Conservation (phyloP, 73 alveolate genomes). For the Paraurostyla sp. region DNA sequence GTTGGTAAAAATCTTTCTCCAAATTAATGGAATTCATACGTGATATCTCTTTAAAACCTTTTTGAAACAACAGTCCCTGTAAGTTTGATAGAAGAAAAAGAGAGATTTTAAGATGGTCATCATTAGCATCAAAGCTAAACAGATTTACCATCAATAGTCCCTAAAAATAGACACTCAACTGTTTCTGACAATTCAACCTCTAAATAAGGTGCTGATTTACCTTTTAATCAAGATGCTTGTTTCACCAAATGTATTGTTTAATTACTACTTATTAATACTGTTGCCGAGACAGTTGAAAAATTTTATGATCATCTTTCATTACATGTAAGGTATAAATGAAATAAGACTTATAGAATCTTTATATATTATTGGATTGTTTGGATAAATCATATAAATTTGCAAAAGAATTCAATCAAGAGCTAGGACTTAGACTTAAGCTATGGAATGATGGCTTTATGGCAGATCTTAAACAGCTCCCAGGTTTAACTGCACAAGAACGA, state of each 20-base stretch:
- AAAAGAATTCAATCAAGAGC: slow-evolving; percentile 67
- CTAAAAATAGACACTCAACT: not conserved
- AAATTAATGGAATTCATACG: slow-evolving; percentile 62
- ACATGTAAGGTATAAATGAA: not conserved
- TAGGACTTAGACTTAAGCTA: slow-evolving; percentile 61
- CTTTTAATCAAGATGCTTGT: slow-evolving; percentile 62
- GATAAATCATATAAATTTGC: slow-evolving; percentile 69
- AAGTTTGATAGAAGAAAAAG: slow-evolving; percentile 54
- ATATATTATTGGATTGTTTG: slow-evolving; percentile 42
- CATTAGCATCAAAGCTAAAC: not conserved
- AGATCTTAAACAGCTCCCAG: slow-evolving; percentile 72
- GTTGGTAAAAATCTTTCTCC: slow-evolving; percentile 31
- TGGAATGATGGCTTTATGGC: slow-evolving; percentile 80
- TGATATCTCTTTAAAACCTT: slow-evolving; percentile 23
- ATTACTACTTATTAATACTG: slow-evolving; percentile 59
- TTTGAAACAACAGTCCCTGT: slow-evolving; percentile 61
- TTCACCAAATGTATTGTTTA: slow-evolving; percentile 70
- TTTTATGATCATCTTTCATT: slow-evolving; percentile 39
- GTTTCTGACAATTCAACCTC: slow-evolving; percentile 12
- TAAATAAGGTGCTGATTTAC: slow-evolving; percentile 35
- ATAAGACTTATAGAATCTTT: not conserved
- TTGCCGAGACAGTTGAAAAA: slow-evolving; percentile 25
- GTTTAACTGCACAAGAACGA: slow-evolving; percentile 68
- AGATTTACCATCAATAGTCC: not conserved
- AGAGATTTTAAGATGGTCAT: slow-evolving; percentile 40